A percentile compares a stretch with the other conserved stretches of the same genome.
Conservation (phyloP, 768 basidiomycete species). For the Tylopilus subfusipes region DNA sequence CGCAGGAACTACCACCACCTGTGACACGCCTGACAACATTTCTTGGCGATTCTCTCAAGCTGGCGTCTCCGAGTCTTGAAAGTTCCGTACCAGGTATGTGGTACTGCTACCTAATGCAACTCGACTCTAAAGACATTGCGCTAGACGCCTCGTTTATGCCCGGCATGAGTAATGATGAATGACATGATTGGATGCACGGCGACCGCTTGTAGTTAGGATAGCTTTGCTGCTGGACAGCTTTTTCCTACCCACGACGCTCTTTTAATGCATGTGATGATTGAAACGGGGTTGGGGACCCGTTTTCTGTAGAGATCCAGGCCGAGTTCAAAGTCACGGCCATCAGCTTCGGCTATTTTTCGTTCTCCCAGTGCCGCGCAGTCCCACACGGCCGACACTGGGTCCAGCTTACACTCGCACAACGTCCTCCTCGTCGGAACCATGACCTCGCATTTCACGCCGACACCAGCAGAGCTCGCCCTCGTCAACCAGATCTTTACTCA, state of each 20-base stretch:
- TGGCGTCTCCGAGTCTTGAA: constrained; percentile 17
- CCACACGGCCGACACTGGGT: constrained; percentile 7
- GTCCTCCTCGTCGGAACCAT: constrained; percentile 24
- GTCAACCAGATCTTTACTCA: constrained; percentile 70
- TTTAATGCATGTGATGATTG: constrained; percentile 8
- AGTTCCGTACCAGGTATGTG: background rate
- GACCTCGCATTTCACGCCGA: constrained; percentile 43
- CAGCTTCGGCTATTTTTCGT: background rate
- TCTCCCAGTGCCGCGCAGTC: background rate
- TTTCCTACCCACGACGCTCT: constrained; percentile 1
- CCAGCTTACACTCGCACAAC: constrained; percentile 19
- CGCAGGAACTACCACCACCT: too few species aligned
- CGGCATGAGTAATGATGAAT: background rate
- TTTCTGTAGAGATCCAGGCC: background rate
- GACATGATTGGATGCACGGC: constrained; percentile 4
- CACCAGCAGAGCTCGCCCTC: constrained; percentile 50
- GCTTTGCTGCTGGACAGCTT: constrained; percentile 17
- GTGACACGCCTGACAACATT: constrained; percentile 16
- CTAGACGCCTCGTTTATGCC: background rate
- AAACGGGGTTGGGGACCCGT: background rate
- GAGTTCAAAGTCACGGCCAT: background rate
- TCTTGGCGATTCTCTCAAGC: constrained; percentile 17
- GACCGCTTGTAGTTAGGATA: constrained; percentile 8
- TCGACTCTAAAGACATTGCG: background rate
- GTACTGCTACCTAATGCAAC: background rate